These are phyloP conservation scores for Xylogone sp. DNA, from an alignment of 2,329 filamentous ascomycete species.

Conservation along the genomic window DNA sequence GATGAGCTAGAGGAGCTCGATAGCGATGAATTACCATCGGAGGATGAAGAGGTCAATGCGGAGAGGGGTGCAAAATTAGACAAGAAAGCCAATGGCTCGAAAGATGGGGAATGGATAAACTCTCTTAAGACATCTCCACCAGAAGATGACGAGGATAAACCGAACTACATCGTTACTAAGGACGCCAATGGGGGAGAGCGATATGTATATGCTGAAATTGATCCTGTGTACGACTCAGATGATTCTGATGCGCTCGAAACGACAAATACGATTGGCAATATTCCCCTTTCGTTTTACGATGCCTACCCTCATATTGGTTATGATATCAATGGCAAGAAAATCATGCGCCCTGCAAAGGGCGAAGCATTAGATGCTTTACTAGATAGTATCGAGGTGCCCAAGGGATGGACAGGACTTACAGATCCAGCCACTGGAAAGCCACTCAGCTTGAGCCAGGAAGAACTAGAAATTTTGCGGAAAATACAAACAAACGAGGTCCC, in stretches of 20 bases:
- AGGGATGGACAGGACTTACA: slow-evolving; percentile 95
- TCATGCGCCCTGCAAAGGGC: slow-evolving; percentile 91
- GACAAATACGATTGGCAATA: slow-evolving; percentile 91
- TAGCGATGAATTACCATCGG: slow-evolving; percentile 45
- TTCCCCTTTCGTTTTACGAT: slow-evolving; percentile 92
- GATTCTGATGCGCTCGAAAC: slow-evolving; percentile 79
- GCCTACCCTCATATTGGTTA: slow-evolving; percentile 98
- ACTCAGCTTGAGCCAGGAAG: slow-evolving; percentile 79
- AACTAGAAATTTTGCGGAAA: slow-evolving; percentile 82
- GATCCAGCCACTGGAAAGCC: slow-evolving; percentile 94
- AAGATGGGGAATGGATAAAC: slow-evolving; percentile 26
- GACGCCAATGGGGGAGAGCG: slow-evolving; percentile 89
- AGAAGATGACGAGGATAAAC: slow-evolving; percentile 35
- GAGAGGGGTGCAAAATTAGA: slow-evolving; percentile 36
- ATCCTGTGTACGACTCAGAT: slow-evolving; percentile 94
- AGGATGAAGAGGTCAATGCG: slow-evolving; percentile 23
- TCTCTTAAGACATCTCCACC: slow-evolving; percentile 15
- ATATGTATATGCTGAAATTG: slow-evolving; percentile 91
- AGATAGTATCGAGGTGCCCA: slow-evolving; percentile 93
- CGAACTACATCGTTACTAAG: slow-evolving; percentile 55
- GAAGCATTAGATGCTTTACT: slow-evolving; percentile 90
- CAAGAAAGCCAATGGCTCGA: slow-evolving; percentile 34
- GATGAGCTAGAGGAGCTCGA: slow-evolving; percentile 38
- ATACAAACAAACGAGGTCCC: slow-evolving; percentile 87
- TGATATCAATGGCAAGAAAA: slow-evolving; percentile 97